Conservation (phyloP, 83 land plant species). For the Picea engelmannii region DNA sequence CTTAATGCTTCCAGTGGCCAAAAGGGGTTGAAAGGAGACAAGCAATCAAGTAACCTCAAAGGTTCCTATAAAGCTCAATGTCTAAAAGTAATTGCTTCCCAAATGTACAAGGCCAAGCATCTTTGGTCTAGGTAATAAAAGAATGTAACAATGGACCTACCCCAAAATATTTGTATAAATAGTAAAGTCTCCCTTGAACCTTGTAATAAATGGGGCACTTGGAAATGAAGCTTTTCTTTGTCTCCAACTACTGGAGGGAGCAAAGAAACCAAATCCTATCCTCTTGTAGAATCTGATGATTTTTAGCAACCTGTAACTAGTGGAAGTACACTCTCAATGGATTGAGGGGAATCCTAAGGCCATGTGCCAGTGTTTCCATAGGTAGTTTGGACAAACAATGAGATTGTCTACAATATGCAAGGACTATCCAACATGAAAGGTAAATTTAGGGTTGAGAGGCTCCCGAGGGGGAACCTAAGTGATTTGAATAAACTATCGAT, state of each 20-base stretch:
- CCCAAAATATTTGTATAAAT: not conserved
- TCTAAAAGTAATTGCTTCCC: not conserved
- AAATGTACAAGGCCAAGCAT: not conserved
- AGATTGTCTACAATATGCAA: not conserved
- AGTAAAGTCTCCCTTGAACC: not conserved
- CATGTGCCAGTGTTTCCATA: not conserved
- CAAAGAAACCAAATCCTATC: not conserved
- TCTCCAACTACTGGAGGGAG: not conserved
- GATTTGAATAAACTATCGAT: not conserved
- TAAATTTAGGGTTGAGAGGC: not conserved
- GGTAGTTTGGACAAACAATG: not conserved
- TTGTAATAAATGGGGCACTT: not conserved
- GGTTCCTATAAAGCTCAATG: not conserved
- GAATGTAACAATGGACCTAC: not conserved
- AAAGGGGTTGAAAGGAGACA: not conserved
- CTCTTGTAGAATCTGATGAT: not conserved
- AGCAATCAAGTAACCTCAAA: not conserved
- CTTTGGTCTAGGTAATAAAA: not conserved
- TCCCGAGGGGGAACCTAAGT: not conserved
- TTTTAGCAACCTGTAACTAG: not conserved
- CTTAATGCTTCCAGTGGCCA: not conserved
- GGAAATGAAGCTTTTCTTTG: not conserved
- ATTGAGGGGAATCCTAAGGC: not conserved
- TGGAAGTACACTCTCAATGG: not conserved
- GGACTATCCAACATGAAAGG: not conserved